Evolutionary conservation across 2,329 filamentous ascomycete genomes (phyloP).

Genomic region (Aspergillus sp.): DNA sequence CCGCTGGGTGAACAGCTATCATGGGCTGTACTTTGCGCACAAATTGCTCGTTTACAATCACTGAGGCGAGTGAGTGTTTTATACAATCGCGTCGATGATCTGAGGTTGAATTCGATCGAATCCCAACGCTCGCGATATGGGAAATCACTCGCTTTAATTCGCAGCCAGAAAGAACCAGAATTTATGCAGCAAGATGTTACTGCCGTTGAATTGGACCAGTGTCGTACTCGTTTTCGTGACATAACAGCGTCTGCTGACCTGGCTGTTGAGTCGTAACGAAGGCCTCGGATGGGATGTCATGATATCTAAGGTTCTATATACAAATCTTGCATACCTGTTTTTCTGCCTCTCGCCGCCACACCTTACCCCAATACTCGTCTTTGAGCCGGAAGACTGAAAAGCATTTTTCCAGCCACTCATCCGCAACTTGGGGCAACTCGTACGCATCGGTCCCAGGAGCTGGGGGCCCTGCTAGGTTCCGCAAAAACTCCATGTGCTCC

Average conservation of each 20-base stretch:
- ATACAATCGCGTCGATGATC: not conserved
- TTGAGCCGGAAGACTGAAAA: constrained; percentile 20
- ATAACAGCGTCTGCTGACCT: not conserved
- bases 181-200: not conserved
- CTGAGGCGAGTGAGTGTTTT: not conserved
- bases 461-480: constrained; percentile 41
- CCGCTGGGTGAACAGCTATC: constrained; percentile 5
- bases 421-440: constrained; percentile 38
- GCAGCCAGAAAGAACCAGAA: not conserved
- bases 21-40: constrained; percentile 8
- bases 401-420: constrained; percentile 29
- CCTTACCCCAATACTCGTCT: constrained; percentile 20
- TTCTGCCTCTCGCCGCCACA: not conserved
- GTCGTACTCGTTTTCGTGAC: not conserved
- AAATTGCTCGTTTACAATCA: constrained; percentile 1
- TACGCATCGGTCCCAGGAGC: constrained; percentile 37
- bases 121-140: constrained; percentile 4
- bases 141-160: constrained; percentile 1
- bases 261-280: not conserved
- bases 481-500: constrained; percentile 41
- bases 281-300: not conserved
- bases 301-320: not conserved
- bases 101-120: not conserved
- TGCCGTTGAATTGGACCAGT: not conserved
- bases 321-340: not conserved